Evolutionary conservation across 805 yeast species (phyloP).

Genomic region (Nakazawaea anatomiae): DNA sequence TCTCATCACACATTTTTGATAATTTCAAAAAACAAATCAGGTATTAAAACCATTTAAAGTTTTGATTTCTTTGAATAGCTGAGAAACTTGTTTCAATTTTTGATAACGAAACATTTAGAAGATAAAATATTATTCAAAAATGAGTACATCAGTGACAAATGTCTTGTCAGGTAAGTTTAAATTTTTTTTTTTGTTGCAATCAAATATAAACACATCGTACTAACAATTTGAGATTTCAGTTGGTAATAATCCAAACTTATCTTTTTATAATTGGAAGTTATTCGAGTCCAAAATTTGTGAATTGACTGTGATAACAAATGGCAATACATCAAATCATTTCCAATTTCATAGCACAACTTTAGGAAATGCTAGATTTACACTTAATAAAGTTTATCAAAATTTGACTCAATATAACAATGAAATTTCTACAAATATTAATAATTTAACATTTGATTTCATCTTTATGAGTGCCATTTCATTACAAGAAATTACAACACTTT

Average conservation of each 20-base stretch:
- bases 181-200: background rate
- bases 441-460: constrained; percentile 30
- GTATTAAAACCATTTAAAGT: too few relatives aligned
- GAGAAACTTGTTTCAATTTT: too few relatives aligned
- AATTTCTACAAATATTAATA: background rate
- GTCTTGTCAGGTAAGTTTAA: constrained; percentile 4
- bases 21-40: too few relatives aligned
- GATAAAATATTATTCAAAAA: background rate
- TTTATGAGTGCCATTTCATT: constrained; percentile 42
- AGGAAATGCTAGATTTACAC: constrained; percentile 24
- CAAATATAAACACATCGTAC: background rate
- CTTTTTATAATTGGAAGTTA: constrained; percentile 55
- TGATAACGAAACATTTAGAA: background rate
- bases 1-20: too few relatives aligned
- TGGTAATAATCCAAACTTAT: constrained; percentile 53
- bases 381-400: constrained; percentile 14
- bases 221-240: constrained; percentile 19
- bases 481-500: constrained; percentile 42
- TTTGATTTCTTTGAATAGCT: too few relatives aligned
- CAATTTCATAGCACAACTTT: constrained; percentile 26
- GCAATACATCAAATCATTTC: constrained; percentile 14
- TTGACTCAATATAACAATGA: constrained; percentile 11
- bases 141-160: constrained; percentile 1
- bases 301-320: constrained; percentile 33
- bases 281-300: constrained; percentile 37